Base-by-base conservation (phyloP, 1,284 basidiomycete species). In the Coriolopsis trogii region DNA sequence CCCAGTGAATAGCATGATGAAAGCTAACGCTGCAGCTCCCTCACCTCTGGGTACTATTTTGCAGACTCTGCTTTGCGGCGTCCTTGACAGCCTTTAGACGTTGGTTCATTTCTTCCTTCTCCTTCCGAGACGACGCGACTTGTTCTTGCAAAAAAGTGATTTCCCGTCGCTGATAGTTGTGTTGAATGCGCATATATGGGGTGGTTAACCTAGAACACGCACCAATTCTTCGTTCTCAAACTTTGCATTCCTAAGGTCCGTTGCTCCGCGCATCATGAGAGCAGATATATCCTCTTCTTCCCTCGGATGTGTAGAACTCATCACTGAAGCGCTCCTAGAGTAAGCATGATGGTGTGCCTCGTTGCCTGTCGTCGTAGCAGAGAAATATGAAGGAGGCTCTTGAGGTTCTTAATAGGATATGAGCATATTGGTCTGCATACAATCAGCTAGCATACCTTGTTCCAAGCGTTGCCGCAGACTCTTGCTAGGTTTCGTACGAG, bases 191-290 rank as follows among this genome's bases (percentile, higher is more conserved):
- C 38, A 48, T 51, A 51, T 47, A 54, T 51, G 51, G 46, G 34
- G 3, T 23, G 23, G 12, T 24, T 18, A 33, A 28, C 34, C 10
- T 7, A 10, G 12, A 4, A 28, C 15, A 24, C 31, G 26, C 47
- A 66, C 68, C 54, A 65, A 62, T 33, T 70, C 66, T 36, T 68
- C 67, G 2, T 63, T 45, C 23, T 67, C 63, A 23, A 56, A 56
- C 52, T 64, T 68, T 10, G 63, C 59, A 49, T 63, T 67, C 36
- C 66, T 52, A 3, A 70, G 46, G 41, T 69, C 64, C 4, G 60
- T 63, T 4, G 67, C 66, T 18, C 66, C 65, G 9, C 64, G 59
- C 65, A 68, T 67, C 68, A 68, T 67, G 30, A 68, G 58, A 6
- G 62, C 53, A 2, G 66, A 67, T 6, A 68, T 59, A 39, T 69